Evolutionary conservation across 768 basidiomycete genomes (phyloP), one percentile per base, ranked within the genome.

Genomic region (Postia placenta): DNA sequence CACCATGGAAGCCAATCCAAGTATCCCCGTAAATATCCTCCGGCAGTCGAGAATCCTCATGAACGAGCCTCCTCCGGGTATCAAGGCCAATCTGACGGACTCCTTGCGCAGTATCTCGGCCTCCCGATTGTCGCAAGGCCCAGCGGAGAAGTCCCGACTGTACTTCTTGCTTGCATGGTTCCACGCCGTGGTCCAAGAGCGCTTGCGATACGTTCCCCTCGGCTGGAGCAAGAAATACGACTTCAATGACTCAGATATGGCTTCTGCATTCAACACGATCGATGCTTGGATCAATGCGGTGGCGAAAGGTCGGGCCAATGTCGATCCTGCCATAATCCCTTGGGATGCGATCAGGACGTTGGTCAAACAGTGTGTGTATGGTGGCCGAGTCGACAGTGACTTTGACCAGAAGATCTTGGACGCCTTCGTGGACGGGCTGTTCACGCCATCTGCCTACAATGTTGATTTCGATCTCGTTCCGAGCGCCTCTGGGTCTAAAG

Each of bases 101-200:
- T 93, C 91, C 3, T 74, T 96, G 20, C 77, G 81, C 36, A 77
- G 76, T 53, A 89, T 97, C 40, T 63, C 83, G 2, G 72, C 85
- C 0, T 67, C 81, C 9, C 83, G 88, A 20, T 75, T 94, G 41
- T 69, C 81, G 1, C 81, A 87, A 62, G 96, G 95, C 4, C 95
- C 95, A 6, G 84, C 83, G 2, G 96, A 99, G 69, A 96, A 96
- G 65, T 76, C 85, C 35, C 82, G 96, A 4, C 67, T 98, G 41
- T 94, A 95, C 69, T 97, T 97, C 85, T 74, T 97, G 27, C 79
- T 98, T 25, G 91, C 96, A 1, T 99, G 95, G 94, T 96, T 98
- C 86, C 96, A 99, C 60, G 94, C 96, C 11, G 82, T 98, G 17
- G 85, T 98, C 1, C 94, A 96, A 69, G 96, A 98, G 67, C 90